These are phyloP conservation scores for Psilocybe mexicana DNA, from an alignment of 1,284 basidiomycete genomes.

Conservation along the genomic window DNA sequence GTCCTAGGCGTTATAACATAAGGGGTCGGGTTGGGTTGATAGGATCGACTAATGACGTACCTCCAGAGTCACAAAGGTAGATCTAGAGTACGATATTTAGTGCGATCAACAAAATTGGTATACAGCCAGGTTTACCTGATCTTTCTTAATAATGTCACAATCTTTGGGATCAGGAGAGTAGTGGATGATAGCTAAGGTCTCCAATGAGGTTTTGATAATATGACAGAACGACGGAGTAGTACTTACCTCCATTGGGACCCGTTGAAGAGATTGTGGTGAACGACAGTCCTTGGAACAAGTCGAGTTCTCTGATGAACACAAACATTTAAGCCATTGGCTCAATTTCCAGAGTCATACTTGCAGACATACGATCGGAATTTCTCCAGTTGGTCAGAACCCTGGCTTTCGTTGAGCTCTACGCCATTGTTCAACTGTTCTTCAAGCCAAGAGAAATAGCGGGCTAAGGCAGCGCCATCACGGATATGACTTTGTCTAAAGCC, in stretches of 20 bases:
- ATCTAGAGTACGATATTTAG: conserved; percentile 46
- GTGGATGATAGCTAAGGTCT: conserved; percentile 83
- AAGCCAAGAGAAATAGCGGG: conserved; percentile 92
- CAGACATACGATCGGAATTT: conserved; percentile 73
- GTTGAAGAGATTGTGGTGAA: conserved; percentile 93
- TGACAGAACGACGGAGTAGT: background rate
- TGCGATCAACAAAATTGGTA: background rate
- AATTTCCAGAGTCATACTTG: background rate
- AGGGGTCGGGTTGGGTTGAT: no score
- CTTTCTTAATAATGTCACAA: conserved; percentile 74
- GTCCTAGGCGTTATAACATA: conserved; percentile 47
- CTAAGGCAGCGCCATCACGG: conserved; percentile 87
- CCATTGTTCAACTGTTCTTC: conserved; percentile 78
- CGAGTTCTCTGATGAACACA: conserved; percentile 53
- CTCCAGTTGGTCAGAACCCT: conserved; percentile 82
- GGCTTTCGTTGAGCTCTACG: conserved; percentile 74
- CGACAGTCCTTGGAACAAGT: conserved; percentile 84
- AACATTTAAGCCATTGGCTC: no score
- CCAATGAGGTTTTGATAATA: background rate
- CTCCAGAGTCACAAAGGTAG: conserved; percentile 95
- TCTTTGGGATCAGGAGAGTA: conserved; percentile 81
- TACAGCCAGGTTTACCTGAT: conserved; percentile 49
- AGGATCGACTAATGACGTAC: conserved; percentile 33
- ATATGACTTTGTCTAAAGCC: conserved; percentile 92
- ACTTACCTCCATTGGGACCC: conserved; percentile 81